A percentile compares a stretch with the other conserved stretches of the same genome.
Conservation (phyloP, 345 rosid genomes). For the Salix viminalis region DNA sequence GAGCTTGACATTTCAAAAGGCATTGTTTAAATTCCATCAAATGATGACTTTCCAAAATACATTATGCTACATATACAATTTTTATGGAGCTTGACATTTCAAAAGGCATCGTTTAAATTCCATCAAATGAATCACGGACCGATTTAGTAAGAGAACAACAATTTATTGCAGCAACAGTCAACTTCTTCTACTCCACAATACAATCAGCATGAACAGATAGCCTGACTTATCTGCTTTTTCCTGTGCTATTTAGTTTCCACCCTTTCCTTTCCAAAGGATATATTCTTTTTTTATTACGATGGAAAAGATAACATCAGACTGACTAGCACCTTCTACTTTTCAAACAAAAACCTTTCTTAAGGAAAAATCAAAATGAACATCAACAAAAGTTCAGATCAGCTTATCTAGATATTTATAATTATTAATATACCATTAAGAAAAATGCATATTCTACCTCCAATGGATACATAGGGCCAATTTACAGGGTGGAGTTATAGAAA, state of each 20-base stretch:
- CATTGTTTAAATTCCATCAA: not conserved
- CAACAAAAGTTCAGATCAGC: not conserved
- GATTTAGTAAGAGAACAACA: not conserved
- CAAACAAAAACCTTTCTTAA: not conserved
- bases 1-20: not conserved
- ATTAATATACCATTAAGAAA: not conserved
- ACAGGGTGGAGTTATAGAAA: constrained; percentile 7
- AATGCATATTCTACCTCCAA: constrained; percentile 6
- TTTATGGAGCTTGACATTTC: not conserved
- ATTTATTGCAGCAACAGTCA: not conserved
- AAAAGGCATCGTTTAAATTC: not conserved
- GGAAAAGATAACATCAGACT: not conserved
- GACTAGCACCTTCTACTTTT: constrained; percentile 1
- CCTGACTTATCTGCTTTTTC: too few species aligned
- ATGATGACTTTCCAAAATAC: not conserved
- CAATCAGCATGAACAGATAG: too few species aligned
- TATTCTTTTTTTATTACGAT: not conserved
- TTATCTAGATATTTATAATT: not conserved
- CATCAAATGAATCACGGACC: not conserved
- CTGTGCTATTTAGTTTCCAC: too few species aligned
- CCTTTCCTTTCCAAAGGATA: not conserved
- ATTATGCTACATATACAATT: not conserved
- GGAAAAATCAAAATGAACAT: not conserved
- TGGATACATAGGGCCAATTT: not conserved
- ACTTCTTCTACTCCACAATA: not conserved